Conservation (phyloP, 2,329 filamentous ascomycete genomes). For the Aspergillus chevalieri region DNA sequence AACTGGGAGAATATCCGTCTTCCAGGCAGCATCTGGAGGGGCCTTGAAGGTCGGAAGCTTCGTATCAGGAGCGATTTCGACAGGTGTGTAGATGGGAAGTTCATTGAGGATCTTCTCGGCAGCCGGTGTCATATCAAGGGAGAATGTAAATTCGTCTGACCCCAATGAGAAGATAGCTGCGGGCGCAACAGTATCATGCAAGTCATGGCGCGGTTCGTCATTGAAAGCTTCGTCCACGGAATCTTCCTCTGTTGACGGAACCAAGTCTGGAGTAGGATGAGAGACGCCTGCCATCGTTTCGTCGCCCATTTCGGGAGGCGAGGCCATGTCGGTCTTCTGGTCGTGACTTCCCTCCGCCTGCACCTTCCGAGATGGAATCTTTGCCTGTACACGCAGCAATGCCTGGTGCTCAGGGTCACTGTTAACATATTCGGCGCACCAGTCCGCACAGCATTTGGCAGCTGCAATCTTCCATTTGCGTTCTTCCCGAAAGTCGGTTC, state of each 20-base stretch:
- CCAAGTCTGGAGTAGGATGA: slow-evolving; percentile 61
- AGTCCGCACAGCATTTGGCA: slow-evolving; percentile 71
- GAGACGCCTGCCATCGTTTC: slow-evolving; percentile 21
- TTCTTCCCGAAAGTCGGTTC: slow-evolving; percentile 90
- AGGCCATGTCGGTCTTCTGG: slow-evolving; percentile 21
- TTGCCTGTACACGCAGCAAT: slow-evolving; percentile 59
- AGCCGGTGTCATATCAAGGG: slow-evolving; percentile 65
- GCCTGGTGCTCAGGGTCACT: slow-evolving; percentile 58
- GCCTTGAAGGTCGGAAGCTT: slow-evolving; percentile 53
- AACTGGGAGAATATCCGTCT: slow-evolving; percentile 69
- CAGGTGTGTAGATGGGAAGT: slow-evolving; percentile 70
- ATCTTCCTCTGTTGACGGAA: slow-evolving; percentile 59
- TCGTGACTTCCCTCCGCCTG: slow-evolving; percentile 12
- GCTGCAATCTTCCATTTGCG: slow-evolving; percentile 85
- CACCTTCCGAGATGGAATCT: slow-evolving; percentile 23
- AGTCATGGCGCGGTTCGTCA: slow-evolving; percentile 39
- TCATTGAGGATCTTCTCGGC: slow-evolving; percentile 73
- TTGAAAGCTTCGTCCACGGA: slow-evolving; percentile 44
- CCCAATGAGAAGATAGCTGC: slow-evolving; percentile 78
- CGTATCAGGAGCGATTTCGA: slow-evolving; percentile 49
- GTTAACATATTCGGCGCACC: slow-evolving; percentile 76
- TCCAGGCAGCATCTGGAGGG: slow-evolving; percentile 67
- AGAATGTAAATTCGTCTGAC: slow-evolving; percentile 74
- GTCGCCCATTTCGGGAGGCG: slow-evolving; percentile 29
- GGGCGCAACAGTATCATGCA: slow-evolving; percentile 50